Evolutionary conservation across 257 asterid genomes (phyloP).

Genomic region (Capsicum baccatum): DNA sequence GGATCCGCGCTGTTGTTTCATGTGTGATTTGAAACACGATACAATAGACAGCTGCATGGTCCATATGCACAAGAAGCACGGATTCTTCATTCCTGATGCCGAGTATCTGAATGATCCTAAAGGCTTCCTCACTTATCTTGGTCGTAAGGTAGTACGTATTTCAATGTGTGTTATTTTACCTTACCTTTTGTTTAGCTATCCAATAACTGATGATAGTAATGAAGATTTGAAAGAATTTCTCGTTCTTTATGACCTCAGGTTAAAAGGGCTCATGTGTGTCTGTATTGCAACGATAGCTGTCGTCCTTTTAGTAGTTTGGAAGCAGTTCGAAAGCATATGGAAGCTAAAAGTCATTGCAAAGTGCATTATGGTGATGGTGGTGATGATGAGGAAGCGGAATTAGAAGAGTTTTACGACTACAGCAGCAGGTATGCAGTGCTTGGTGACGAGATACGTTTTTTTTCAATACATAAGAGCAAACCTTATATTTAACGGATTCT

Average conservation of each 20-base stretch:
- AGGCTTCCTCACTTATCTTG: conserved; percentile 86
- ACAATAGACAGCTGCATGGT: conserved; percentile 76
- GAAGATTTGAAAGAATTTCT: neutral
- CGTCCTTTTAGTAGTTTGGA: conserved; percentile 77
- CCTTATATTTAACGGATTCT: neutral
- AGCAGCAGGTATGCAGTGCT: conserved; percentile 70
- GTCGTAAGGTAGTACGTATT: conserved; percentile 49
- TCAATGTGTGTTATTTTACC: conserved; percentile 8
- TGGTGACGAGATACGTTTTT: neutral
- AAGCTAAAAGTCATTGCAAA: conserved; percentile 87
- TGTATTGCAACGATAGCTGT: conserved; percentile 79
- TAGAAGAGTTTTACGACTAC: conserved; percentile 93
- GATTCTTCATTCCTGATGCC: conserved; percentile 88
- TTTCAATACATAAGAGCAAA: too few relatives aligned
- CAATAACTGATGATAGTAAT: neutral
- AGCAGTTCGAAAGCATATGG: conserved; percentile 94
- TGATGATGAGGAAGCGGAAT: conserved; percentile 91
- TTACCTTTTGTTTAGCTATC: neutral
- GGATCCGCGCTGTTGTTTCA: conserved; percentile 77
- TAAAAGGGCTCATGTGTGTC: conserved; percentile 70
- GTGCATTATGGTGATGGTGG: conserved; percentile 90
- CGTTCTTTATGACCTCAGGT: conserved; percentile 48
- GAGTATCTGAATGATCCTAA: conserved; percentile 89
- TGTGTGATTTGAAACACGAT: conserved; percentile 77
- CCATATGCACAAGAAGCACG: conserved; percentile 92